A percentile compares a stretch with the other conserved stretches of the same genome.
These are phyloP conservation scores for Phytopythium vexans DNA, from an alignment of 352 stramenopile species.

Conservation along the genomic window DNA sequence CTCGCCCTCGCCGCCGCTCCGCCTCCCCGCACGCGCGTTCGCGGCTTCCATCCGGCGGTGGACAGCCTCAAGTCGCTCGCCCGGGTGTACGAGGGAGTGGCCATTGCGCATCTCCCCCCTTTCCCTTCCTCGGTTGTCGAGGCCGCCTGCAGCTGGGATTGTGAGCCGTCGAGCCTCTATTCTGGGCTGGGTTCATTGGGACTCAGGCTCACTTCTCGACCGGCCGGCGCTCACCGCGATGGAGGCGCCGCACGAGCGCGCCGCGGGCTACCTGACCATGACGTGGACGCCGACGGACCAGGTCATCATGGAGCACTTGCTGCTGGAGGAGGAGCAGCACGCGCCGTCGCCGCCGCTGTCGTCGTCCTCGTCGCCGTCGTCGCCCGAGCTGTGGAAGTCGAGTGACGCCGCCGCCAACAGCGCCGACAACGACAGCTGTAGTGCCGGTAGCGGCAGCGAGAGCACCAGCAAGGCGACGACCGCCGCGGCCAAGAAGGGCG, in stretches of 20 bases:
- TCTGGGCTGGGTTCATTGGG: too few species aligned
- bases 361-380: neutral
- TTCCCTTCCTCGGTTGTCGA: too few species aligned
- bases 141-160: too few species aligned
- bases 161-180: too few species aligned
- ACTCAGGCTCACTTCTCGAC: too few species aligned
- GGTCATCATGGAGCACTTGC: constrained; percentile 54
- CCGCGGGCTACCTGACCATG: constrained; percentile 10
- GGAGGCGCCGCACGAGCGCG: constrained; percentile 1
- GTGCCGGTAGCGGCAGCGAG: neutral
- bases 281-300: constrained; percentile 53
- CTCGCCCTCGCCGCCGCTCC: too few species aligned
- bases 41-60: too few species aligned
- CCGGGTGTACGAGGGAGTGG: too few species aligned
- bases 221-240: neutral
- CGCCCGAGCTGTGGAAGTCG: constrained; percentile 1
- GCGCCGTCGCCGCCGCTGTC: constrained; percentile 1
- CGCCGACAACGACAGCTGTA: neutral
- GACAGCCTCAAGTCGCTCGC: too few species aligned
- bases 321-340: constrained; percentile 20
- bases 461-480: neutral
- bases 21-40: too few species aligned
- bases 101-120: too few species aligned
- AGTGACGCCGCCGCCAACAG: neutral
- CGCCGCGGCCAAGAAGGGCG: constrained; percentile 7